Evolutionary conservation across 2,329 filamentous ascomycete genomes (phyloP), one percentile per base, ranked within the genome.

Genomic region (Aspergillus quadricinctus): DNA sequence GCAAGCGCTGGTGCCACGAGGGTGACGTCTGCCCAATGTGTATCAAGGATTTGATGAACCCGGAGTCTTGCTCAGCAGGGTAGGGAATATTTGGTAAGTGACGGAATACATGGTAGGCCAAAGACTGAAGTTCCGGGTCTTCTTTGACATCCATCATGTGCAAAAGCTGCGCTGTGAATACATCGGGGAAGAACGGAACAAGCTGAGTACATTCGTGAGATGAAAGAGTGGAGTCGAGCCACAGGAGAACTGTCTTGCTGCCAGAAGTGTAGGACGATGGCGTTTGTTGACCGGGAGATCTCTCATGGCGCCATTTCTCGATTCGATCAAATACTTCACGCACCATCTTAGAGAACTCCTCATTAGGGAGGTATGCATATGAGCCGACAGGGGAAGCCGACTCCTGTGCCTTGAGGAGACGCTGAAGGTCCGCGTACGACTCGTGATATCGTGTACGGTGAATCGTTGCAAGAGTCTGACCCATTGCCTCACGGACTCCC

Each of bases 121-220:
- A 82, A 9, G 89, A 88, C 80, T 97, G 95, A 2, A 99, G 82
- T 73, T 99, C 95, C 0, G 91, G 92, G 67, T 99, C 94, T 73
- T 99, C 94, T 73, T 97, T 97, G 72, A 99, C 91, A 69, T 99
- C 94, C 93, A 99, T 99, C 94, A 99, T 99, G 78, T 99, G 92
- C 52, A 99, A 79, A 14, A 99, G 83, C 71, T 97, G 90, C 66
- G 94, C 90, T 72, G 96, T 94, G 69, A 97, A 93, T 0, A 88
- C 81, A 37, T 89, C 83, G 0, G 92, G 89, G 79, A 99, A 97
- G 82, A 97, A 97, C 3, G 88, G 86, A 19, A 95, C 85, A 14
- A 99, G 83, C 69, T 94, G 88, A 0, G 86, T 96, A 75, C 94
- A 99, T 71, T 97, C 94, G 61, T 95, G 89, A 0, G 91, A 96